Base-by-base conservation (phyloP, 176 grass and related monocot genomes). In the Neostapfia colusana region DNA sequence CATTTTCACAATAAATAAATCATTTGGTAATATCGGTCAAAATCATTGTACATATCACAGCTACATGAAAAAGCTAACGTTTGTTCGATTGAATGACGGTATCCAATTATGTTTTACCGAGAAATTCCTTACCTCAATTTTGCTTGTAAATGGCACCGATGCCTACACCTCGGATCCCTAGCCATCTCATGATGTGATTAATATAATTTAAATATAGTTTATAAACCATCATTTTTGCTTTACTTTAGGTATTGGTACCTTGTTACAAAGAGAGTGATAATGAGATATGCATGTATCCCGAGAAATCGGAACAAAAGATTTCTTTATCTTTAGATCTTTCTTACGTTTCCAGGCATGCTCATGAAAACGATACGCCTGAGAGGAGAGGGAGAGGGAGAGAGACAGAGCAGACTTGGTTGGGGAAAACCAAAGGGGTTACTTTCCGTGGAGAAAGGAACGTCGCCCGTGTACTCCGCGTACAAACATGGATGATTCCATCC, bases 401-500 rank as follows among this genome's bases (percentile, higher is more conserved):
- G 8, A 31, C 57, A 20, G 16, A 27, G 28, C 65, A 56, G 70
- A 26, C 78, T 70, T 65, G 64, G 56, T 49, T 10, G 79, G 35
- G 65, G 79, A 67, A 50, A 67, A 73, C 41, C 35, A 10, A 72
- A 79, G 6, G 0, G 17, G 13, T 61, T 61, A 0, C 49, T 82
- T 82, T 72, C 36, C 20, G 73, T 34, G 39, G 11, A 66, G 79
- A 67, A 87, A 82, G 67, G 67, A 73, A 51, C 64, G 60, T 34
- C 40, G 67, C 38, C 40, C 23, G 43, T 25, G 42, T 37, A 31
- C 35, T 44, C 46, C 4, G 46, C 11, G 85, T 79, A 69, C 86
- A 63, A 70, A 80, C 86, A 64, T 0, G 70, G 26, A 75, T 88
- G 81, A 80, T 80, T 84, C 71, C 86, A 18, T 31, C n/a, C 56